Evolutionary conservation across 2,329 filamentous ascomycete genomes (phyloP).

Genomic region (Chlorencoelia australis): DNA sequence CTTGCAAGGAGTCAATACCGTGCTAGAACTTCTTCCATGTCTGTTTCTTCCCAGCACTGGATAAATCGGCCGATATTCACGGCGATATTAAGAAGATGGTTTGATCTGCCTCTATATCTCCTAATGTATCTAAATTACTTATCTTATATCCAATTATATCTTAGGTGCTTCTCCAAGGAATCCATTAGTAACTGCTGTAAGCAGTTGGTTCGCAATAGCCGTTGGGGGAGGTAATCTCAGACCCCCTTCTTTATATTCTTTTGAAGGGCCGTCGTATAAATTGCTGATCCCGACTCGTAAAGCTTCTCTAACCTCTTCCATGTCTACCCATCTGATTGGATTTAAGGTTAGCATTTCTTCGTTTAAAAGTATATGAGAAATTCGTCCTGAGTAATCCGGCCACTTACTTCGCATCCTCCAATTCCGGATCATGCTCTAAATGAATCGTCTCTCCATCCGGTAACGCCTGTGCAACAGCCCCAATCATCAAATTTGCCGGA

Average conservation of each 20-base stretch:
- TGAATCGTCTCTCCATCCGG: constrained; percentile 72
- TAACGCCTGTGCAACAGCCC: constrained; percentile 75
- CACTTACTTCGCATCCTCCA: constrained; percentile 78
- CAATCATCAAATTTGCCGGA: constrained; percentile 77
- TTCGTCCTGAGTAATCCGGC: no score
- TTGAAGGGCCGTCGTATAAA: constrained; percentile 52
- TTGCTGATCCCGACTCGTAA: constrained; percentile 56
- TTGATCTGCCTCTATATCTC: no score
- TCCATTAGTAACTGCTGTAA: constrained; percentile 64
- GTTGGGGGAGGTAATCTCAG: constrained; percentile 75
- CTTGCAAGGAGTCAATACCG: no score
- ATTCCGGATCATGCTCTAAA: constrained; percentile 79
- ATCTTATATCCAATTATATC: constrained; percentile 13
- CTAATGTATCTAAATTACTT: constrained; percentile 1
- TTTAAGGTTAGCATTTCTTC: no score
- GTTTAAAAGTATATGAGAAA: no score
- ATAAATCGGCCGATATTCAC: not conserved
- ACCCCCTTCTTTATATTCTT: constrained; percentile 64
- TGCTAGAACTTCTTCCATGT: no score
- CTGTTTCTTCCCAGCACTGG: not conserved
- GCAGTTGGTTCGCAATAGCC: constrained; percentile 85
- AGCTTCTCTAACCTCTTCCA: constrained; percentile 73
- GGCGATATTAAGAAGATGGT: no score
- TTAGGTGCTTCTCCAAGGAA: constrained; percentile 40
- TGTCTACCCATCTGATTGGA: constrained; percentile 82